phyloP scores from a whole-genome alignment of 306 rosid species.

The Citrullus mucosospermus region DNA sequence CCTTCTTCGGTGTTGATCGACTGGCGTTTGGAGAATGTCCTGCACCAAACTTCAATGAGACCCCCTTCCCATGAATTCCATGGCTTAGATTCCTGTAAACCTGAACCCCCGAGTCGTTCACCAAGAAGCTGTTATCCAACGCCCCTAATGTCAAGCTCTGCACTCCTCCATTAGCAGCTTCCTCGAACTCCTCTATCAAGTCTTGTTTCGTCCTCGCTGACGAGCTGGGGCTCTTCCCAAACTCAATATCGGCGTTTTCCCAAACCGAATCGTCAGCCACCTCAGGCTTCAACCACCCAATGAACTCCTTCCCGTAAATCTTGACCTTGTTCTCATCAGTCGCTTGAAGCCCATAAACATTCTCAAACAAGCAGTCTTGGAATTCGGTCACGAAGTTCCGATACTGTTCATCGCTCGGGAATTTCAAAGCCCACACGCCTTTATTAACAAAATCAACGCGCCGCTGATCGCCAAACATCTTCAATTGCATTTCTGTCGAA shows the following conservation, averaged over 20 bases:
- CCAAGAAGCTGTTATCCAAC: constrained; percentile 71
- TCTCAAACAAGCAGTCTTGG: constrained; percentile 59
- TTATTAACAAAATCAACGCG: constrained; percentile 67
- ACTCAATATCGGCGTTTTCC: constrained; percentile 51
- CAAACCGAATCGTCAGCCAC: constrained; percentile 76
- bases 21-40: constrained; percentile 14
- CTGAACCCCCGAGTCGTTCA: constrained; percentile 59
- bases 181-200: constrained; percentile 73
- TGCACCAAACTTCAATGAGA: constrained; percentile 39
- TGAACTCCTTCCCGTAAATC: constrained; percentile 75
- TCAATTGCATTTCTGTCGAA: constrained; percentile 71
- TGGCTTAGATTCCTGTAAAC: constrained; percentile 54
- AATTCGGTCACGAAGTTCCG: constrained; percentile 60
- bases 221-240: constrained; percentile 17
- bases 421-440: constrained; percentile 87
- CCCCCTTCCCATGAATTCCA: constrained; percentile 83
- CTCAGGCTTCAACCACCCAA: constrained; percentile 84
- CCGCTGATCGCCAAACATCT: constrained; percentile 75
- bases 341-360: constrained; percentile 46
- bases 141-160: constrained; percentile 76
- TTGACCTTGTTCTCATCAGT: constrained; percentile 70
- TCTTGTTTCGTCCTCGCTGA: constrained; percentile 24
- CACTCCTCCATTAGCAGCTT: constrained; percentile 72
- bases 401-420: constrained; percentile 49
- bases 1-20: constrained; percentile 46